Evolutionary conservation across 1,139 yeast genomes (phyloP).

Genomic region (Lodderomyces metapsilosis): DNA sequence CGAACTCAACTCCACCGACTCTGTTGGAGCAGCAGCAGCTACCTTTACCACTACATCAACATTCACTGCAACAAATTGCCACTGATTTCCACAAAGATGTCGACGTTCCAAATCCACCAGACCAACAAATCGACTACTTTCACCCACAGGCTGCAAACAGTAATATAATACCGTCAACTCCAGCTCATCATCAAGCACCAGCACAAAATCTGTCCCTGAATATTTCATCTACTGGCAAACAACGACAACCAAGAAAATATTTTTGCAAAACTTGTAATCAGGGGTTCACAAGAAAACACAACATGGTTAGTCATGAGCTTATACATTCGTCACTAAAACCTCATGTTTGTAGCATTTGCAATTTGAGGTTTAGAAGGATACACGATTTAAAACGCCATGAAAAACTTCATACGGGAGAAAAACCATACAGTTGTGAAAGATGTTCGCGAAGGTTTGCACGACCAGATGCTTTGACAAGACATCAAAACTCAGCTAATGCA

Average conservation of each 20-base stretch:
- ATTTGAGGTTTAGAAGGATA: constrained; percentile 61
- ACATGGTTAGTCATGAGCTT: constrained; percentile 69
- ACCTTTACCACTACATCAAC: background rate
- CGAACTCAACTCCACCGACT: background rate
- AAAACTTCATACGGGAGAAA: constrained; percentile 74
- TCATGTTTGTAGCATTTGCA: constrained; percentile 64
- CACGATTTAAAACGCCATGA: constrained; percentile 78
- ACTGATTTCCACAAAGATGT: background rate
- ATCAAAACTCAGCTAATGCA: constrained; percentile 48
- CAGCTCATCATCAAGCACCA: background rate
- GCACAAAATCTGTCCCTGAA: background rate
- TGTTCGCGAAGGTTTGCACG: constrained; percentile 74
- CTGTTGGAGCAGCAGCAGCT: background rate
- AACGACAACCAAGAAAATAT: constrained; percentile 28
- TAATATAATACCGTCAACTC: background rate
- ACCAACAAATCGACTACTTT: background rate
- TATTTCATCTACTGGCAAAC: constrained; percentile 6
- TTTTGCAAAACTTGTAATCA: constrained; percentile 61
- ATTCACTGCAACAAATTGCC: background rate
- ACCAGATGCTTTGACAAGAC: constrained; percentile 73
- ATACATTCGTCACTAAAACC: constrained; percentile 71
- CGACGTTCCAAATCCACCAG: background rate
- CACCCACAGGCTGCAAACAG: background rate
- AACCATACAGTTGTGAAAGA: constrained; percentile 59
- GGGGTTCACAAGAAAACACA: constrained; percentile 68